Conservation (phyloP, 257 asterid genomes). For the Cordia subcordata region DNA sequence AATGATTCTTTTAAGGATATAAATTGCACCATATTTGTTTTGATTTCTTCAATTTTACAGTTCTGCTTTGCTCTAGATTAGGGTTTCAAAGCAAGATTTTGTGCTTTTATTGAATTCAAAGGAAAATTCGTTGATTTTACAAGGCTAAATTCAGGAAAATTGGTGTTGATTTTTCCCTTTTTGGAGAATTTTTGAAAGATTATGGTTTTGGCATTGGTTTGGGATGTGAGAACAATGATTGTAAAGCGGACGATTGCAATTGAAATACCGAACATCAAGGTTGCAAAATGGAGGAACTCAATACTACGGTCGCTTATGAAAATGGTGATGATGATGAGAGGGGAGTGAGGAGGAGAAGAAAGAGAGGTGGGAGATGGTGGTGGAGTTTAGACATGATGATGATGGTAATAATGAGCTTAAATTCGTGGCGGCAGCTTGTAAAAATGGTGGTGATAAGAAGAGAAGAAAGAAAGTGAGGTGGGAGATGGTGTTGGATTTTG, state of each 20-base stretch:
- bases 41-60: neutral
- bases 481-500: too few species aligned
- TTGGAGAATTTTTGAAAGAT: neutral
- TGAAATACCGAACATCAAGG: conserved; percentile 74
- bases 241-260: conserved; percentile 21
- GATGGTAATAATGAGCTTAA: too few species aligned
- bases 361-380: too few species aligned
- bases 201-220: conserved; percentile 7
- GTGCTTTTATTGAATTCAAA: neutral
- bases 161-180: neutral
- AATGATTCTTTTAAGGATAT: too few species aligned
- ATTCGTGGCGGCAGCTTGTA: too few species aligned
- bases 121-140: conserved; percentile 2
- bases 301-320: too few species aligned
- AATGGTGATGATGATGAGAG: too few species aligned
- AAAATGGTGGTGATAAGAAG: too few species aligned
- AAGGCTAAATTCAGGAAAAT: neutral
- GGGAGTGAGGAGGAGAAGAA: too few species aligned
- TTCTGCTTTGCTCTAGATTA: conserved; percentile 6
- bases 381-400: too few species aligned
- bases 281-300: conserved; percentile 36
- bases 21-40: too few species aligned
- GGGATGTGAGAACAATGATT: conserved; percentile 28
- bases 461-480: too few species aligned
- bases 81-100: conserved; percentile 21